Evolutionary conservation across 306 rosid species (phyloP).

Genomic region (Cucumis cinereus): DNA sequence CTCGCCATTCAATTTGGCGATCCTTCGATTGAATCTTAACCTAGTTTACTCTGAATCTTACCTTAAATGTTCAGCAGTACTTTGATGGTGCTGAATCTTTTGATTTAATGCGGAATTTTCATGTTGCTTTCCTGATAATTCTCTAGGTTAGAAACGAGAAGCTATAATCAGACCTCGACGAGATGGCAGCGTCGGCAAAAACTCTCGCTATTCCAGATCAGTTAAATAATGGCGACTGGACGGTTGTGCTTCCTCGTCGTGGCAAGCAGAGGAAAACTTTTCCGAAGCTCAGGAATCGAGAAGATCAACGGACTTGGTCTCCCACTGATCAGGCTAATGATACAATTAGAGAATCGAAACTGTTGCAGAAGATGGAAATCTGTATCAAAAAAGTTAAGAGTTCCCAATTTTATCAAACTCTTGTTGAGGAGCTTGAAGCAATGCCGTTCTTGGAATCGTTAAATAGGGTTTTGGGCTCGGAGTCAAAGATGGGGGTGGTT

Average conservation of each 20-base stretch:
- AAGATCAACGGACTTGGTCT: conserved; percentile 32
- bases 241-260: conserved; percentile 54
- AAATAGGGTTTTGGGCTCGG: conserved; percentile 30
- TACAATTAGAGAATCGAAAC: conserved; percentile 25
- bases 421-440: conserved; percentile 36
- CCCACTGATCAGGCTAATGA: conserved; percentile 43
- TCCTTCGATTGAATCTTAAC: not conserved
- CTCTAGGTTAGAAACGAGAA: not conserved
- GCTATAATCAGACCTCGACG: not conserved
- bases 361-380: conserved; percentile 29
- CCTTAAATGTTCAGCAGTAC: not conserved
- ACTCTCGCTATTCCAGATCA: conserved; percentile 12
- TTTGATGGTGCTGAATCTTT: not conserved
- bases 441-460: conserved; percentile 21
- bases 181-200: conserved; percentile 53
- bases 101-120: not conserved
- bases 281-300: conserved; percentile 13
- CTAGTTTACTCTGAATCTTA: not conserved
- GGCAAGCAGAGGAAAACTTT: conserved; percentile 27
- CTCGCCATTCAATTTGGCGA: not conserved
- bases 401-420: conserved; percentile 41
- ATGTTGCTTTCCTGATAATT: not conserved
- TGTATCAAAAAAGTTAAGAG: conserved; percentile 31
- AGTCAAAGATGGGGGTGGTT: conserved; percentile 52
- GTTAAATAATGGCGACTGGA: conserved; percentile 48